Percentiles rank a stretch among this genome's conserved stretches.
Evolutionary conservation across 2,329 filamentous ascomycete genomes (phyloP).

Genomic region (Botrytis fabae): DNA sequence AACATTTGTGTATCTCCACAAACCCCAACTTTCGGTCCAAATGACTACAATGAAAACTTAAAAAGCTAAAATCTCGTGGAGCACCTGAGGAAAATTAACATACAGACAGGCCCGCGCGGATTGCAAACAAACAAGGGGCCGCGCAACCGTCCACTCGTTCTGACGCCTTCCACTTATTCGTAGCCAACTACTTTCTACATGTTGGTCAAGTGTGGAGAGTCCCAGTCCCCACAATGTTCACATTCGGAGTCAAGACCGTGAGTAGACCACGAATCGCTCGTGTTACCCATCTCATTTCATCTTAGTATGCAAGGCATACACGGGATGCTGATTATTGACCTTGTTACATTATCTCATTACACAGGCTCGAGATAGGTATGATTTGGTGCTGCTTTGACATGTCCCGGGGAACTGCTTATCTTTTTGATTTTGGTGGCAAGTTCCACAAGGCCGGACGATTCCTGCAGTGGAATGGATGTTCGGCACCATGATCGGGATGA

Average conservation of each 20-base stretch:
- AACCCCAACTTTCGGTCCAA: background rate
- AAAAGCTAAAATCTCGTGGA: background rate
- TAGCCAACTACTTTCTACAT: background rate
- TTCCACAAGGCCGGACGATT: background rate
- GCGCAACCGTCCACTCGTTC: background rate
- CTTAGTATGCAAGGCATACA: background rate
- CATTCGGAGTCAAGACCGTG: background rate
- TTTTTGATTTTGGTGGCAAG: background rate
- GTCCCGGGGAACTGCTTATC: background rate
- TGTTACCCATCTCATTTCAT: background rate
- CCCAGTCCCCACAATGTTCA: background rate
- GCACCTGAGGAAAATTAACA: background rate
- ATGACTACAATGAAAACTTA: background rate
- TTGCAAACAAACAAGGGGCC: background rate
- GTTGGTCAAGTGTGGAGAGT: constrained; percentile 1
- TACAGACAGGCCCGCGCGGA: background rate
- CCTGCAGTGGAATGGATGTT: background rate
- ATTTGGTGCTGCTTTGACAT: constrained; percentile 3
- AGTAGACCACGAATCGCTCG: background rate
- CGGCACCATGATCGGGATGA: background rate
- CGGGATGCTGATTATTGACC: too few relatives aligned
- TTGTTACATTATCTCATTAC: background rate
- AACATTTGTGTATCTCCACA: background rate
- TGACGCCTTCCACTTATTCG: background rate
- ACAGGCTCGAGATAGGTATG: too few relatives aligned